Evolutionary conservation across 2,329 filamentous ascomycete species (phyloP), one percentile per base, ranked within the genome.

Genomic region (Phialemoniopsis sp.): DNA sequence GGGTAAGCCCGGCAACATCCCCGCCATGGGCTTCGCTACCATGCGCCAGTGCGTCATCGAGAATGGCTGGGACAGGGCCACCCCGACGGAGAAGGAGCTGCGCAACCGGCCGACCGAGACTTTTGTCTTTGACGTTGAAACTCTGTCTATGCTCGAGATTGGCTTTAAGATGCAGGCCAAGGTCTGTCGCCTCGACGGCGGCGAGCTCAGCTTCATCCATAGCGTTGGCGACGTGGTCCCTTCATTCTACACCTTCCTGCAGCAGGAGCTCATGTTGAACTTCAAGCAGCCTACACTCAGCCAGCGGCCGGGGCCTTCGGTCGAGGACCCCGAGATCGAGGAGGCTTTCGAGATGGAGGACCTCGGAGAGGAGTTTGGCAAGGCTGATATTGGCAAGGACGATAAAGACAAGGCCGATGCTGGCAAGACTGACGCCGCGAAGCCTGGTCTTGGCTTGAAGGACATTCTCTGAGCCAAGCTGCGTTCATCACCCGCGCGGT

Each of bases 81-180:
- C 49, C 10, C 46, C 53, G 9, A 54, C 57, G 4, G 52, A 57
- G n/a, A 41, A 55, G n/a, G 55, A 63, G 21, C 40, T 52, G 0
- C 39, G 31, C 4, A 38, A 39, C 8, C 44, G 44, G 3, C 45
- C 48, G 5, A 33, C 40, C 12, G 52, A 67, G 30, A 60, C 59
- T 12, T 82, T 94, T 47, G 78, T 85, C 52, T 54, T 95, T 4
- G 89, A 95, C 44, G 73, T 79, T 18, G 58, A 71, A 13, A 47
- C 70, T 10, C 53, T 76, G 8, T 47, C 38, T 4, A 65, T 76
- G 40, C 77, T 85, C 53, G 74, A 76, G 42, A 59, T 72, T 0
- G 87, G 88, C 1, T 76, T 85, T 70, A 85, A 82, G 57, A 50
- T 87, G 28, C 67, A 72, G 18, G 60, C 76, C 0, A 62, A 58